Base-by-base conservation (phyloP, 1,284 basidiomycete genomes). In the Ganoderma sinense region DNA sequence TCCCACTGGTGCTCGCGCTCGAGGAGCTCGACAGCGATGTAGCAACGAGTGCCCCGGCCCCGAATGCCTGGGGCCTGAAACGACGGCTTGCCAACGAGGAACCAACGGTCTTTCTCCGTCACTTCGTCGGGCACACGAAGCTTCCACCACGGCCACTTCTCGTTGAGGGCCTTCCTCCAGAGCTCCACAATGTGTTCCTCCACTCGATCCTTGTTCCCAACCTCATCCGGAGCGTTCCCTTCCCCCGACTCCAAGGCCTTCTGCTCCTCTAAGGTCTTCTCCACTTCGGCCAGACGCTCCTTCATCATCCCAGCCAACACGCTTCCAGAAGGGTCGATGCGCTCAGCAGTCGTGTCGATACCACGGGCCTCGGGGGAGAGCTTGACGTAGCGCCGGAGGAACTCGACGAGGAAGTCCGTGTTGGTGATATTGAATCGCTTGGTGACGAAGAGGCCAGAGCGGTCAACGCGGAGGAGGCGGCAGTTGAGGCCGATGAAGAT, bases 21-120 rank as follows among this genome's bases (percentile, higher is more conserved):
- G 33, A 36, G 20, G 29, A 67, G 13, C 4, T 45, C 45, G 16
- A 69, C 51, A 2, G 65, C 71, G 51, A 74, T 40, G 68, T 70
- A 74, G 10, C 73, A 67, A 33, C 69, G 67, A n/a, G 71, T 74
- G 0, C 59, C 67, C 2, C 71, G 71, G 6, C 73, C 73, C 0
- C 36, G 68, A 1, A 68, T 40, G 0, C 66, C 66, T 0, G 60
- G 58, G 10, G 70, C 55, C 2, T 18, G 31, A 59, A 69, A 69
- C 10, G 53, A 43, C 7, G 72, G 70, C 33, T 65, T 69, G 13
- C 62, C 70, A 1, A 70, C 66, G 1, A 69, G 29, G 66, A 67
- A 66, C 14, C 43, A 14, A 1, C 48, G 62, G 1, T n/a, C 2
- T 14, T 39, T 23, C 5, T 59, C 31, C n/a, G 53, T 55, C 14